Conservation (phyloP, 345 rosid species). For the Reutealis trisperma region DNA sequence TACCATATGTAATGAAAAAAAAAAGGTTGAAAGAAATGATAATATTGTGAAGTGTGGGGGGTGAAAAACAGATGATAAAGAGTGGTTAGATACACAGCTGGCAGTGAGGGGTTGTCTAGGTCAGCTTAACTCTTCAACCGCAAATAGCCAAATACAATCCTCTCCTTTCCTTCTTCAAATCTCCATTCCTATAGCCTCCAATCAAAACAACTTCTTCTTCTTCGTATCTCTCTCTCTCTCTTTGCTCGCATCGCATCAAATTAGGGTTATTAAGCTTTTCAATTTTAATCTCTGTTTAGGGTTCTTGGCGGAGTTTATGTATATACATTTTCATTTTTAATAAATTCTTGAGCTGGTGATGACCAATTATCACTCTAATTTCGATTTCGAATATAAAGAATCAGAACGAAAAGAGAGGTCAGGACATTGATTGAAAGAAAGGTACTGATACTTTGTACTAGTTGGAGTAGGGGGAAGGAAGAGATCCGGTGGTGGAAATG, state of each 20-base stretch:
- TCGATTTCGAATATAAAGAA: background rate
- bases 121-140: conserved; percentile 29
- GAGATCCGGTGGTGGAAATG: conserved; percentile 42
- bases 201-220: background rate
- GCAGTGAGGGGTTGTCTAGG: conserved; percentile 35
- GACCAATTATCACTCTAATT: background rate
- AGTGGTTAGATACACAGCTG: conserved; percentile 37
- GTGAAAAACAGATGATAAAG: background rate
- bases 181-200: background rate
- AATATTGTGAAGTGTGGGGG: background rate
- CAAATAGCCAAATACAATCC: background rate
- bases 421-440: conserved; percentile 2
- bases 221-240: background rate
- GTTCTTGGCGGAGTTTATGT: background rate
- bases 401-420: background rate
- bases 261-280: background rate
- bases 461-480: background rate
- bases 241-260: background rate
- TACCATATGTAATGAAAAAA: too few species aligned
- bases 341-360: conserved; percentile 4
- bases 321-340: too few species aligned
- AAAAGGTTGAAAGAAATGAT: too few species aligned
- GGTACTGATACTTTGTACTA: background rate
- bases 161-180: background rate
- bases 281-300: background rate